Evolutionary conservation across 441 rosid species (phyloP).

Genomic region (Aquilaria agallochum): DNA sequence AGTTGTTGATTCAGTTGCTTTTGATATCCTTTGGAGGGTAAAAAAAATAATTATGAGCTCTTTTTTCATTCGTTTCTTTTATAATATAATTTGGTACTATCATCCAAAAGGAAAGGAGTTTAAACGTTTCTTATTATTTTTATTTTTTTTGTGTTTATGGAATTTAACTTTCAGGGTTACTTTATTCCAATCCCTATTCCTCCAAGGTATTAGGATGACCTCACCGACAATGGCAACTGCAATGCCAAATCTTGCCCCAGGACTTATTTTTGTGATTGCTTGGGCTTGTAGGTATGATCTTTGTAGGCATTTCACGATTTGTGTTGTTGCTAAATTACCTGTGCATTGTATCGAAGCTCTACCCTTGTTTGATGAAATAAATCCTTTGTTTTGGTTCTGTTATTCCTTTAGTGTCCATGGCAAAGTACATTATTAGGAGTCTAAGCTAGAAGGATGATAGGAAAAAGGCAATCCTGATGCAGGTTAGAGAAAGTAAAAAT

Average conservation of each 20-base stretch:
- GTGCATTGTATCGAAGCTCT: background rate
- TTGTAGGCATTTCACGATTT: too few species aligned
- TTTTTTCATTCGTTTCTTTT: too few species aligned
- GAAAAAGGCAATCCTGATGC: constrained; percentile 7
- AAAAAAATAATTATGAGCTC: constrained; percentile 5
- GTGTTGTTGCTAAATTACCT: background rate
- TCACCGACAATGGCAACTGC: constrained; percentile 83
- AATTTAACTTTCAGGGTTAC: constrained; percentile 47
- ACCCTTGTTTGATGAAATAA: too few species aligned
- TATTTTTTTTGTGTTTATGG: background rate
- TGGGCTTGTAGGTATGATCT: constrained; percentile 45
- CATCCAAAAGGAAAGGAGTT: too few species aligned
- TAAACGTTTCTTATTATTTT: background rate
- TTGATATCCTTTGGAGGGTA: constrained; percentile 72
- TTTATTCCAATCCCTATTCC: constrained; percentile 55
- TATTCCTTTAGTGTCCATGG: too few species aligned
- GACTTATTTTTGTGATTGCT: constrained; percentile 65
- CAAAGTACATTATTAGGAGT: too few species aligned
- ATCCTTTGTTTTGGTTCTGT: too few species aligned
- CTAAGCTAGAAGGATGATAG: too few species aligned
- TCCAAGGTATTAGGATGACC: constrained; percentile 64
- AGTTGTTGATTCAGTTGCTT: constrained; percentile 52
- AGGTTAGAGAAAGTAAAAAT: constrained; percentile 62
- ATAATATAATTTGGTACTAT: too few species aligned
- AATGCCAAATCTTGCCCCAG: constrained; percentile 89